A percentile compares a stretch with the other conserved stretches of the same genome.
Evolutionary conservation across 73 alveolate species (phyloP).

Genomic region (Halteria grandinella): DNA sequence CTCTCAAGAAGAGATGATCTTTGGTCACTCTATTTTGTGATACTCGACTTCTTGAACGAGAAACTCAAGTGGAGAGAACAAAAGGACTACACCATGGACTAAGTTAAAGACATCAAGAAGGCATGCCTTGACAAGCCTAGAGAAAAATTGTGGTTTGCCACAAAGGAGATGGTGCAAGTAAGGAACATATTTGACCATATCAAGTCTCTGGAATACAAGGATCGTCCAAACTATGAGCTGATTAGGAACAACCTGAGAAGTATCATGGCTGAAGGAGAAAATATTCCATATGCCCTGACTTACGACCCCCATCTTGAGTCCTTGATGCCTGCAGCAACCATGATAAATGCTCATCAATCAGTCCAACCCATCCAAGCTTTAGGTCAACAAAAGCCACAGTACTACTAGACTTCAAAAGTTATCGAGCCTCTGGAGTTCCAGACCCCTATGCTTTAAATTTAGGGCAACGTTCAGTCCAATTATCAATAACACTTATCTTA

Average conservation of each 20-base stretch:
- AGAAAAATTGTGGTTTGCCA: constrained; percentile 66
- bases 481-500: background rate
- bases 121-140: constrained; percentile 72
- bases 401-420: too few species aligned
- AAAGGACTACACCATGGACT: constrained; percentile 60
- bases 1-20: constrained; percentile 81
- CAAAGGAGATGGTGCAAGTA: constrained; percentile 65
- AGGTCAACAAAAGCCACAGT: too few species aligned
- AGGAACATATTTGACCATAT: constrained; percentile 70
- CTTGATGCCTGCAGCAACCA: background rate
- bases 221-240: constrained; percentile 76
- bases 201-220: constrained; percentile 58
- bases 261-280: background rate
- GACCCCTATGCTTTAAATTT: background rate
- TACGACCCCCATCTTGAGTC: background rate
- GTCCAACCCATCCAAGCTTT: too few species aligned
- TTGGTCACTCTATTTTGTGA: constrained; percentile 79
- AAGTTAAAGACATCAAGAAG: constrained; percentile 68
- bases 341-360: background rate
- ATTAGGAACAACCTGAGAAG: constrained; percentile 39
- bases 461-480: too few species aligned
- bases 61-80: constrained; percentile 82
- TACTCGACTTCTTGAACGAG: constrained; percentile 80
- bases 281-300: background rate
- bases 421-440: background rate